Base-by-base conservation (phyloP, 495 filamentous ascomycete genomes). In the Parmelia sp. region DNA sequence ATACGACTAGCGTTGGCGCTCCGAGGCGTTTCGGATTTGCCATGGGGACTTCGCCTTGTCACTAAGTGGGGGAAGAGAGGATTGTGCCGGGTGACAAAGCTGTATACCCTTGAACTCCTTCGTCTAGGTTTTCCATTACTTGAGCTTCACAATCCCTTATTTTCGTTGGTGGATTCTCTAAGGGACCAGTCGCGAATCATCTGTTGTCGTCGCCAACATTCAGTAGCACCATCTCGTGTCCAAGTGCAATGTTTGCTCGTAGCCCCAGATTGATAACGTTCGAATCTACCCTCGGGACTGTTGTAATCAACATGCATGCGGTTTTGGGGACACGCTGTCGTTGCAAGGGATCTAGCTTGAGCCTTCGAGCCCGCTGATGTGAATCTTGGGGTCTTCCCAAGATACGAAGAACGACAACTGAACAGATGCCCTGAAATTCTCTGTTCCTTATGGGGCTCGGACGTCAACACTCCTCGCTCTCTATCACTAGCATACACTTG, bases 1-100 rank as follows among this genome's bases (percentile, higher is more conserved):
- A 27, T 47, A 64, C 42, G 56, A 58, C 45, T 44, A 64, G 56
- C 62, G 62, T 64, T 27, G 61, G 61, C 36, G 61, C 35, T 62
- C n/a, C 37, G 27, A 9, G 61, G 49, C 51, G 14, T 31, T 39
- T 45, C 19, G 17, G 23, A 19, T 40, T 29, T 49, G 45, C 31
- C 14, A 19, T 14, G 17, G 36, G 23, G 14, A 35, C 15, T 25
- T 55, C 37, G n/a, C 44, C n/a, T 61, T 21, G 7, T 31, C n/a
- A 49, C 0, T 45, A 25, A 31, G 44, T 12, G 8, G 12, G 10
- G 0, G 25, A 21, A 10, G 45, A 3, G 3, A 25, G 45, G 10
- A 36, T 36, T 10, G 35, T 23, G 8, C n/a, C 44, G n/a, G n/a
- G 9, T 23, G 44, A 47, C n/a, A 47, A 21, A 47, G 44, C n/a